These are phyloP conservation scores for Agapanthus africanus DNA, from an alignment of 106 monocot genomes.

Conservation along the genomic window DNA sequence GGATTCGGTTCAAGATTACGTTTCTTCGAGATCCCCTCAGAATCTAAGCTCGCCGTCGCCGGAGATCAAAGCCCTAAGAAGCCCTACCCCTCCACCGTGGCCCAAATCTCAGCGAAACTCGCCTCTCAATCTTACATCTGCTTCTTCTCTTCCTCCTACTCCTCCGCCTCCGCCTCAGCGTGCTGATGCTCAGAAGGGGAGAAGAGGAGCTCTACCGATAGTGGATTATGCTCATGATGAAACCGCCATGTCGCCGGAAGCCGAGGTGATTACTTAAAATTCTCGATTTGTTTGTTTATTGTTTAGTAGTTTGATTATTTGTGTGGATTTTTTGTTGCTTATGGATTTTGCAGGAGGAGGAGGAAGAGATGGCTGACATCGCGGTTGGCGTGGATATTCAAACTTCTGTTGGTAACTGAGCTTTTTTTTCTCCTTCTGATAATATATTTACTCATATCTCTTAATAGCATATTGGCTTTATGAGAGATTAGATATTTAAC, in stretches of 20 bases:
- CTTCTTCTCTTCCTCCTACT: conserved; percentile 13
- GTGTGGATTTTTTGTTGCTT: not conserved
- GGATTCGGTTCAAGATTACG: not conserved
- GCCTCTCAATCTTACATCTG: conserved; percentile 1
- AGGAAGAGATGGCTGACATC: conserved; percentile 17
- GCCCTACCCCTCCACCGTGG: conserved; percentile 17
- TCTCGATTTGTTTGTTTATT: not conserved
- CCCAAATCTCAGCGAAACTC: conserved; percentile 16
- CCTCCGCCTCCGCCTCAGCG: conserved; percentile 10
- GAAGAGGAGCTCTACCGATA: conserved; percentile 38
- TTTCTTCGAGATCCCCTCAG: conserved; percentile 18
- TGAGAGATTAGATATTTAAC: no score
- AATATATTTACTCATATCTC: no score
- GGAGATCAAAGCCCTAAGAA: conserved; percentile 47
- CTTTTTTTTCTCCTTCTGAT: no score
- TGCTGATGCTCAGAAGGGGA: conserved; percentile 13
- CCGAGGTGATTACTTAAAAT: conserved; percentile 32
- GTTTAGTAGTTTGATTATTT: not conserved
- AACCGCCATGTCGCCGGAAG: conserved; percentile 73
- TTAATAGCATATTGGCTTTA: no score
- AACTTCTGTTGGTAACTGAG: conserved; percentile 31
- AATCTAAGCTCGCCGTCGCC: conserved; percentile 13
- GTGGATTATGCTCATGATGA: conserved; percentile 95
- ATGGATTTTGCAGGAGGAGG: conserved; percentile 35
- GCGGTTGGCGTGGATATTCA: conserved; percentile 23